Conservation (phyloP, 2,329 filamentous ascomycete genomes). For the Truncatella angustata region DNA sequence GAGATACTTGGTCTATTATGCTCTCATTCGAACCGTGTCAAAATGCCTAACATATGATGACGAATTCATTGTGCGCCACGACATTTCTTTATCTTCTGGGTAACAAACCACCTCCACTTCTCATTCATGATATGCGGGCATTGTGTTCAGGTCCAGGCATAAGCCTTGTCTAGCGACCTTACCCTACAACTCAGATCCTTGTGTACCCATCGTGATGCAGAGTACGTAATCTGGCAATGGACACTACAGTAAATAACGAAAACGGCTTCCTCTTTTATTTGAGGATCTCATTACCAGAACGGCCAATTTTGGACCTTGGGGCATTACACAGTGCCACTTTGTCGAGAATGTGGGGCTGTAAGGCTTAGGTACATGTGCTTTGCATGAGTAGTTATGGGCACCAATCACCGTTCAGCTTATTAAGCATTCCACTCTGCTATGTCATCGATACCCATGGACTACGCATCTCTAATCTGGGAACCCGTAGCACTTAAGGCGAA, state of each 20-base stretch:
- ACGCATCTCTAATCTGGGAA: background rate
- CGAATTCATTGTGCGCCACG: no score
- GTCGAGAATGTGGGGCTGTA: background rate
- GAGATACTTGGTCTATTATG: no score
- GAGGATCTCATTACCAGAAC: background rate
- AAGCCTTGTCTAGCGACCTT: no score
- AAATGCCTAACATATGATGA: no score
- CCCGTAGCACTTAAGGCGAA: background rate
- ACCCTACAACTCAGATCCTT: no score
- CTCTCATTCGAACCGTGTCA: no score
- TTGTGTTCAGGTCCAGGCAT: no score
- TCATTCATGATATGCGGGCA: no score
- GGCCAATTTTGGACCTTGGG: background rate
- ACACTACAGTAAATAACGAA: background rate
- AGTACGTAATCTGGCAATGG: no score
- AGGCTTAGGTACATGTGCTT: background rate
- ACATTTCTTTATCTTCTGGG: no score
- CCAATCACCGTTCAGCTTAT: background rate
- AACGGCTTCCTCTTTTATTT: background rate
- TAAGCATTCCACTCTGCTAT: background rate
- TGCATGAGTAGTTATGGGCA: background rate
- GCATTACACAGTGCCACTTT: background rate
- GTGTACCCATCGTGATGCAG: no score
- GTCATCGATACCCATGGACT: background rate
- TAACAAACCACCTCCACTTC: no score